Conservation (phyloP, 2,329 filamentous ascomycete species). For the Diaporthe sp. region DNA sequence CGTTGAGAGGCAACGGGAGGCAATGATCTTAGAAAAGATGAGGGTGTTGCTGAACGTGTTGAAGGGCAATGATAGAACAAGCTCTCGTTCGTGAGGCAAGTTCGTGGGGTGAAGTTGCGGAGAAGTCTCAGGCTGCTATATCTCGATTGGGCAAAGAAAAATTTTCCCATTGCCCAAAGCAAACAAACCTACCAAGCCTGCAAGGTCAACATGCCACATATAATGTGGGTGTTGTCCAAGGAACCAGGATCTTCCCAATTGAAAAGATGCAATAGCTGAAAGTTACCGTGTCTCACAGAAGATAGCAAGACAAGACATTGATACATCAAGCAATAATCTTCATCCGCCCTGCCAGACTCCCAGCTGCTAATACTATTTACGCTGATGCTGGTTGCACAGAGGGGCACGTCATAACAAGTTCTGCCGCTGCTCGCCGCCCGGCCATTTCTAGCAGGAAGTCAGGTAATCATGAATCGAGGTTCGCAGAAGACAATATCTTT, state of each 20-base stretch:
- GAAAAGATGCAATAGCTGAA: neutral
- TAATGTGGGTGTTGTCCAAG: neutral
- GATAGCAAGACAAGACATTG: constrained; percentile 1
- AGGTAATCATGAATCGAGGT: neutral
- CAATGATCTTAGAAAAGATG: neutral
- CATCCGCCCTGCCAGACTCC: neutral
- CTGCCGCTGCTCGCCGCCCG: constrained; percentile 25
- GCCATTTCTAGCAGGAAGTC: neutral
- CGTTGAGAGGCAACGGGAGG: neutral
- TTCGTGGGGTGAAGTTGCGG: constrained; percentile 34
- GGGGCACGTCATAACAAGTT: constrained; percentile 4
- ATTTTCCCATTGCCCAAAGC: constrained; percentile 31
- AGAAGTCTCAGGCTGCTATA: constrained; percentile 19
- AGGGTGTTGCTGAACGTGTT: neutral
- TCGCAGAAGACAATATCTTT: neutral
- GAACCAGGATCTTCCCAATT: neutral
- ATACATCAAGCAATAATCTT: neutral
- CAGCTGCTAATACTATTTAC: neutral
- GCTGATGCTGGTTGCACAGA: neutral
- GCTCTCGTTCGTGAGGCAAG: constrained; percentile 5
- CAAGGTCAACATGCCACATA: neutral
- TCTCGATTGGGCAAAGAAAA: constrained; percentile 33
- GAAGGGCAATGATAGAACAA: neutral
- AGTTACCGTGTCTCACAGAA: neutral
- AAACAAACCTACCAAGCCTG: constrained; percentile 19